Evolutionary conservation across 2,329 filamentous ascomycete genomes (phyloP).

Genomic region (Fusarium coffeatum): DNA sequence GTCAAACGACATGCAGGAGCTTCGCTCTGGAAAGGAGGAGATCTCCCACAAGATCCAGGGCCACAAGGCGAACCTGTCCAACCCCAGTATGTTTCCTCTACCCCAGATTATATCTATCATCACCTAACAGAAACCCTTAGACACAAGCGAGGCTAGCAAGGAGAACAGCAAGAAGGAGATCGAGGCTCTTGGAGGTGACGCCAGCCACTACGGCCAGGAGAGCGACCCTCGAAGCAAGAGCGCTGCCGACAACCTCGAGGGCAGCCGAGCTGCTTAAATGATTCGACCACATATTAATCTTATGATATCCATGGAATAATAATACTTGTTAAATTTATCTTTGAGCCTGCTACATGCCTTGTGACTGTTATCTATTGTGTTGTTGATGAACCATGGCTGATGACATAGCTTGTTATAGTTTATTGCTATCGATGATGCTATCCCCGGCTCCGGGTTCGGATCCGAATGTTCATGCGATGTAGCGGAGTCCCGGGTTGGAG

Average conservation of each 20-base stretch:
- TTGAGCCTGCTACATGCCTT: neutral
- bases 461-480: slow-evolving; percentile 15
- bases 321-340: neutral
- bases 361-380: neutral
- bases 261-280: slow-evolving; percentile 48
- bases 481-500: slow-evolving; percentile 1
- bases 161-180: slow-evolving; percentile 56
- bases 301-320: slow-evolving; percentile 10
- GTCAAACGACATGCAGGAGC: slow-evolving; percentile 57
- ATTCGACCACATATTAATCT: neutral
- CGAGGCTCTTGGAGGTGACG: slow-evolving; percentile 56
- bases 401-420: neutral
- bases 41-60: slow-evolving; percentile 50
- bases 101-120: neutral
- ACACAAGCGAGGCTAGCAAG: slow-evolving; percentile 59
- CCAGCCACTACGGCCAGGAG: slow-evolving; percentile 56
- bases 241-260: slow-evolving; percentile 54
- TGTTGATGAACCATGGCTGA: neutral
- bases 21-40: slow-evolving; percentile 46
- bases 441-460: slow-evolving; percentile 35
- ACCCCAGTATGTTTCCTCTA: slow-evolving; percentile 53
- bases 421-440: neutral
- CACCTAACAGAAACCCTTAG: slow-evolving; percentile 41
- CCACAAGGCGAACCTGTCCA: slow-evolving; percentile 61
- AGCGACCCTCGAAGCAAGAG: slow-evolving; percentile 56